These are phyloP conservation scores for Porogramme epimiltina DNA, from an alignment of 1,284 basidiomycete species.

Conservation along the genomic window DNA sequence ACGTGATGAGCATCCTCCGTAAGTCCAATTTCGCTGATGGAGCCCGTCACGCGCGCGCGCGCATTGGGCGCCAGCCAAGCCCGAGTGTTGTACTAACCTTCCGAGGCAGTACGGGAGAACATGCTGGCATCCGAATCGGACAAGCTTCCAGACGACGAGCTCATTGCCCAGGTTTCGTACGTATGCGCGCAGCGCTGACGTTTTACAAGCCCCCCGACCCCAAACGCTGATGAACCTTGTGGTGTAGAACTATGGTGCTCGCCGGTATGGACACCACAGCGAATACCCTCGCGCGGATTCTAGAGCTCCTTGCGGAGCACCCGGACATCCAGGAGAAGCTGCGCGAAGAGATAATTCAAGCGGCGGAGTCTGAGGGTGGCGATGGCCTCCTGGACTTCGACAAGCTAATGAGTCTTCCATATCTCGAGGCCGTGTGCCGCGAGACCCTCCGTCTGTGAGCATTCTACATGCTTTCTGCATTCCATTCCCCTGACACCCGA, in stretches of 20 bases:
- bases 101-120: constrained; percentile 25
- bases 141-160: constrained; percentile 17
- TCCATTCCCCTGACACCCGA: not conserved
- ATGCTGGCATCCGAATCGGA: constrained; percentile 19
- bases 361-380: constrained; percentile 9
- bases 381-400: constrained; percentile 28
- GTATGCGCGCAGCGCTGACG: not conserved
- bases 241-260: constrained; percentile 21
- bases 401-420: constrained; percentile 28
- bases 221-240: not conserved
- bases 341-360: constrained; percentile 26
- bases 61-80: not conserved
- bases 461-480: not conserved
- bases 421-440: constrained; percentile 33
- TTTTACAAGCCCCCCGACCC: no score
- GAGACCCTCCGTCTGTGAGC: constrained; percentile 30
- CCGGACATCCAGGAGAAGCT: constrained; percentile 10
- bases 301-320: constrained; percentile 21
- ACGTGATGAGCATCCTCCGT: constrained; percentile 37
- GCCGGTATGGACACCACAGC: constrained; percentile 32
- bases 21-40: constrained; percentile 7
- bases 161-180: constrained; percentile 28
- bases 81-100: no score
- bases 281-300: constrained; percentile 26
- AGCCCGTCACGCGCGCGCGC: not conserved